Percentiles rank a stretch among this genome's conserved stretches.
phyloP scores from a whole-genome alignment of 2,329 filamentous ascomycete species.

The Beauveria sp. region DNA sequence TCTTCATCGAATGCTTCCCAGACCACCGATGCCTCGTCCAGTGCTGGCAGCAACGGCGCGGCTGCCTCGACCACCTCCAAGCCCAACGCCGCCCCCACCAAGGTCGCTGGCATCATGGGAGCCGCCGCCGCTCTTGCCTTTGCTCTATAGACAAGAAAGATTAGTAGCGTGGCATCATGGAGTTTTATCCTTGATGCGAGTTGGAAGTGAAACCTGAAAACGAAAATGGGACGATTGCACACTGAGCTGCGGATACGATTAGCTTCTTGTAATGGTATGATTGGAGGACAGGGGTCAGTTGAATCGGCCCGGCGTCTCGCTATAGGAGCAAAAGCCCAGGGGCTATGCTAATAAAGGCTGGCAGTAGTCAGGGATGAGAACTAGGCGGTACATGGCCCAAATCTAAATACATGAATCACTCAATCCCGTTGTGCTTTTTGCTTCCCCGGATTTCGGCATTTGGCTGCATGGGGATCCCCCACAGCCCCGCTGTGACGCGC shows the following conservation, averaged over 20 bases:
- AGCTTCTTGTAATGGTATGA: not conserved
- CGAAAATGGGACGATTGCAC: not conserved
- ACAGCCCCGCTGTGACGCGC: not conserved
- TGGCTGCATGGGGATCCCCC: not conserved
- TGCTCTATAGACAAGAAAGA: not conserved
- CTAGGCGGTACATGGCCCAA: not conserved
- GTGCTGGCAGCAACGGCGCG: not conserved
- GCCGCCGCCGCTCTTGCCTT: conserved; percentile 11
- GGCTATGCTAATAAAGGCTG: not conserved
- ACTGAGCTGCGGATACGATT: not conserved
- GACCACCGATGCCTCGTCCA: not conserved
- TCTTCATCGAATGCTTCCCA: not conserved
- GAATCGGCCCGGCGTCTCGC: not conserved
- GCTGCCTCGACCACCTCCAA: not conserved
- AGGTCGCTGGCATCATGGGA: conserved; percentile 10
- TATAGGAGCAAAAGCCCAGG: too few species aligned
- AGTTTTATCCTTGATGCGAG: not conserved
- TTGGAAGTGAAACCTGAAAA: not conserved
- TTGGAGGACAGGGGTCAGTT: not conserved
- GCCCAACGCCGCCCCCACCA: conserved; percentile 2
- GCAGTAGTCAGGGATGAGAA: not conserved
- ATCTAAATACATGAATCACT: not conserved
- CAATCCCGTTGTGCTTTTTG: not conserved
- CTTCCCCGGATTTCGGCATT: not conserved
- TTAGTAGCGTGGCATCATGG: too few species aligned